phyloP scores from a whole-genome alignment of 176 grass and related monocot species.

The sorghum (Sorghum bicolor) region DNA sequence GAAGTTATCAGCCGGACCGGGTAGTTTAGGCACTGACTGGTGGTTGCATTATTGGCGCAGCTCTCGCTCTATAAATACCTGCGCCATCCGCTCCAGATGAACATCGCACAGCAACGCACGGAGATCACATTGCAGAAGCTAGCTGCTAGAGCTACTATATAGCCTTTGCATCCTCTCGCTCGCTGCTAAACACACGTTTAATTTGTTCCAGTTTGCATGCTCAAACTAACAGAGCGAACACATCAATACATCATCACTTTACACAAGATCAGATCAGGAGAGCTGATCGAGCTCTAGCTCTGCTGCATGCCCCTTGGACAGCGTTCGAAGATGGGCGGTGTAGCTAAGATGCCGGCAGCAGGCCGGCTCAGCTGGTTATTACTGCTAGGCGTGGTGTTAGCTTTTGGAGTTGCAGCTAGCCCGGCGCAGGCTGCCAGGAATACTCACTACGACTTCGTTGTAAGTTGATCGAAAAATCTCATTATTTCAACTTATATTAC shows the following conservation, averaged over 20 bases:
- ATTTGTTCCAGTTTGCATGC: neutral
- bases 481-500: neutral
- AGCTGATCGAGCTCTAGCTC: neutral
- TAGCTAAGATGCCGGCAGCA: neutral
- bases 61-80: neutral
- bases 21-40: neutral
- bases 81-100: neutral
- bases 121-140: neutral
- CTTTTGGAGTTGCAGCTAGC: slow-evolving; percentile 7
- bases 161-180: neutral
- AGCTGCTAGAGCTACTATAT: no score
- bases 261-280: no score
- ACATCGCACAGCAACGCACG: neutral
- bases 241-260: neutral
- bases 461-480: slow-evolving; percentile 3
- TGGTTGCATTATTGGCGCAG: neutral
- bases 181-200: neutral
- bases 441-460: slow-evolving; percentile 38
- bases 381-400: slow-evolving; percentile 13
- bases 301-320: neutral
- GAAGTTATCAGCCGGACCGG: neutral
- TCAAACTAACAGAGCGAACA: neutral
- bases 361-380: slow-evolving; percentile 18
- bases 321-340: slow-evolving; percentile 16
- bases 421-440: slow-evolving; percentile 13